Evolutionary conservation across 2,329 filamentous ascomycete species (phyloP).

Genomic region (Paecilomyces dactylethromorphus): DNA sequence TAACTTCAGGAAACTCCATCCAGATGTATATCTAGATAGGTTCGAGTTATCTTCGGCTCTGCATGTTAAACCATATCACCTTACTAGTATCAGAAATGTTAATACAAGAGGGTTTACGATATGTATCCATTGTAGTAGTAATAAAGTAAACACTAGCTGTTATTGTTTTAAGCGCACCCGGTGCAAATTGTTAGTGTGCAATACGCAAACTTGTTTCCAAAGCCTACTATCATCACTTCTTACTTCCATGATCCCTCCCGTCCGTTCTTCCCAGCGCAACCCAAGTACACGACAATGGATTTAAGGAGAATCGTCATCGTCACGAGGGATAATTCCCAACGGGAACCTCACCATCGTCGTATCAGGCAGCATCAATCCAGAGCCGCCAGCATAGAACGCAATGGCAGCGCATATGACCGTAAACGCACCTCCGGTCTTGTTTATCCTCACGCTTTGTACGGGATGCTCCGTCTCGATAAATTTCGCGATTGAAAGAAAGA

Average conservation of each 20-base stretch:
- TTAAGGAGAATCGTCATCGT: neutral
- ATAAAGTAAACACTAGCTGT: no score
- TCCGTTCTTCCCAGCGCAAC: neutral
- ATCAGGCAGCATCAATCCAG: slow-evolving; percentile 36
- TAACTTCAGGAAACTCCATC: no score
- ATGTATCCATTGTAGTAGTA: no score
- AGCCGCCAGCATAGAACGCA: slow-evolving; percentile 37
- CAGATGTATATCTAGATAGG: no score
- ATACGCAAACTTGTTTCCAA: neutral
- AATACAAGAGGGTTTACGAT: no score
- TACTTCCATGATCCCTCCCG: neutral
- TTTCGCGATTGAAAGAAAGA: slow-evolving; percentile 51
- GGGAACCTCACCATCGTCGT: slow-evolving; percentile 39
- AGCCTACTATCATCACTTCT: neutral
- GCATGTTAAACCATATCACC: no score
- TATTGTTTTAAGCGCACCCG: no score
- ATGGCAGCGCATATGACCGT: slow-evolving; percentile 29
- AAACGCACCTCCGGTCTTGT: slow-evolving; percentile 38
- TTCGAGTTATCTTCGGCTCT: no score
- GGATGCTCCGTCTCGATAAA: slow-evolving; percentile 38
- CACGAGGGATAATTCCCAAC: slow-evolving; percentile 27
- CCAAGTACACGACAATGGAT: neutral
- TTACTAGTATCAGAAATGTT: no score
- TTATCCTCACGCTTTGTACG: slow-evolving; percentile 37
- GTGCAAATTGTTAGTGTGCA: no score